Base-by-base conservation (phyloP, 306 rosid genomes). In the Prunus mume region DNA sequence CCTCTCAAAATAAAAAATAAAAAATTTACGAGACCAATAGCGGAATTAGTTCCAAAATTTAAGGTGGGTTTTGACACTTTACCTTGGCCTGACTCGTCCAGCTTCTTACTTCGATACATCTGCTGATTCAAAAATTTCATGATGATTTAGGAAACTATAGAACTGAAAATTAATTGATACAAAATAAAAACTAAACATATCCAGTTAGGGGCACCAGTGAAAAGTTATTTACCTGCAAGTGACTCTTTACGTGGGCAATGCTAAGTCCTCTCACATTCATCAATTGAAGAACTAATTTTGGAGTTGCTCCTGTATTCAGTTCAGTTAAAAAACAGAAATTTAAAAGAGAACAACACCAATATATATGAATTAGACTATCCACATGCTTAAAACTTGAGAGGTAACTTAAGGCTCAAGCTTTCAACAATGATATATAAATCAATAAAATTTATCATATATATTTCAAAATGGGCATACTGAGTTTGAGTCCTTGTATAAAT, bases 101-200 rank as follows among this genome's bases (percentile, higher is more conserved):
- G 93, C 84, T 91, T 93, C 88, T 91, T 93, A 88, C 91, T 93
- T 64, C 98, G 87, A 15, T 90, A 91, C 96, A 93, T 93, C 98
- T 93, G 88, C 67, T 65, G 43, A 4, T 34, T 38, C 15, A 19
- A 41, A 9, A 65, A 3, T 65, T 18, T 32, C 49, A 18, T 20
- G 14, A 17, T 17, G 30, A 63, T 38, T 12, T 3, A 8, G 22
- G 28, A 9, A 13, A 47, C 13, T 12, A 14, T 0, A 47, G 52
- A 47, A 47, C 11, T 47, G 52, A 47, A 46, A 47, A 14, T 47
- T 12, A 34, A 6, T 38, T 38, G 9, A 38, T 12, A 47, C 14
- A 14, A 65, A 24, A 65, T 32, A 38, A 38, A 13, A 22, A 18
- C 25, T 74, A 73, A 54, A 51, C 65, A 55, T 70, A 47, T 17